Percentiles rank a stretch among this genome's conserved stretches.
phyloP scores from a whole-genome alignment of 2,329 filamentous ascomycete genomes.

The Fulvia fulva region DNA sequence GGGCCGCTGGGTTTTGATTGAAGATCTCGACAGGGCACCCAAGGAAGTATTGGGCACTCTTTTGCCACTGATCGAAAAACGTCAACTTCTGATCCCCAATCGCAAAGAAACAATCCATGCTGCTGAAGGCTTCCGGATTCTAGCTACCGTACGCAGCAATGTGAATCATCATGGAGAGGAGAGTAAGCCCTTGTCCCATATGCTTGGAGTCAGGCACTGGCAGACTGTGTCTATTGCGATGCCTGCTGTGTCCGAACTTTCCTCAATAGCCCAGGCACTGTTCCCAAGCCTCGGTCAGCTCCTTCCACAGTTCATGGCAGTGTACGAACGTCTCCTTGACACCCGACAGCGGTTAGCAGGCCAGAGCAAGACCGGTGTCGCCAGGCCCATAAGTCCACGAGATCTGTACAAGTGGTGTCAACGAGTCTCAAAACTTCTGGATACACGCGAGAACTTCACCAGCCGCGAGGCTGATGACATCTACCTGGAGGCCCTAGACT shows the following conservation, averaged over 20 bases:
- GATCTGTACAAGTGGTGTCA: constrained; percentile 92
- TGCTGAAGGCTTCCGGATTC: constrained; percentile 78
- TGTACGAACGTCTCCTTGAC: constrained; percentile 47
- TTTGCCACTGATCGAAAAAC: constrained; percentile 83
- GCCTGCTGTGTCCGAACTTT: constrained; percentile 66
- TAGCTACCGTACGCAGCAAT: constrained; percentile 80
- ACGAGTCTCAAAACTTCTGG: constrained; percentile 65
- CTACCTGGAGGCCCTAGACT: constrained; percentile 90
- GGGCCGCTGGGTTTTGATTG: constrained; percentile 93
- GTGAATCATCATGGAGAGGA: constrained; percentile 64
- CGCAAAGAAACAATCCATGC: constrained; percentile 82
- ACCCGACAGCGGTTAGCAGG: constrained; percentile 34
- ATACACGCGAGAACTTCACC: constrained; percentile 58
- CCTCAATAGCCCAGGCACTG: constrained; percentile 65
- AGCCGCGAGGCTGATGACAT: constrained; percentile 75
- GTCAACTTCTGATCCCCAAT: constrained; percentile 85
- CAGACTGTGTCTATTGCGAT: constrained; percentile 65
- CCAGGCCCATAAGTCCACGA: constrained; percentile 63
- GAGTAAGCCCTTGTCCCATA: constrained; percentile 61
- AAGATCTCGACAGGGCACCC: constrained; percentile 91
- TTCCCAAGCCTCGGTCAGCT: constrained; percentile 65
- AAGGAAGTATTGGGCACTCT: constrained; percentile 93
- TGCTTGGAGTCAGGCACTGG: constrained; percentile 87
- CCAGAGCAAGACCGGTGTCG: constrained; percentile 52
- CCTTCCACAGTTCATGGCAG: constrained; percentile 53